These are phyloP conservation scores for Beta lomatogona DNA, from an alignment of 179 eudicot species.

Conservation along the genomic window DNA sequence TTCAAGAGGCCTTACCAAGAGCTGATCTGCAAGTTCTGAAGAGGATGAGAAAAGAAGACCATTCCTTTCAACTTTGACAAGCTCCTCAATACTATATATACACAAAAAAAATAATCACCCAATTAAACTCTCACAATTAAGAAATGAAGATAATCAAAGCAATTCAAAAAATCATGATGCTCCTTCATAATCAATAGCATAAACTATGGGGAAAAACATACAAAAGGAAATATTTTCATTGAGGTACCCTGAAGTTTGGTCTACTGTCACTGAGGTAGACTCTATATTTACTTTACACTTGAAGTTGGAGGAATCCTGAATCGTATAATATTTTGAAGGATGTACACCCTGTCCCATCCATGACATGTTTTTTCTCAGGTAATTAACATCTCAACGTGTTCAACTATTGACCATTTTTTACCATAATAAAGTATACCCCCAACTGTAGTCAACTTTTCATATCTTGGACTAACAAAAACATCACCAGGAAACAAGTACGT, in stretches of 20 bases:
- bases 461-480: not conserved
- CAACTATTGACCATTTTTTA: not conserved
- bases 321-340: too few relatives aligned
- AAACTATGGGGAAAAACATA: not conserved
- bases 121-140: not conserved
- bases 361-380: too few relatives aligned
- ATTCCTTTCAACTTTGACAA: constrained; percentile 80
- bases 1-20: constrained; percentile 55
- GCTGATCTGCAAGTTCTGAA: constrained; percentile 89
- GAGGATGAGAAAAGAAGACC: constrained; percentile 97
- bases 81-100: constrained; percentile 75
- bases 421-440: not conserved
- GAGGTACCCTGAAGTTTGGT: not conserved
- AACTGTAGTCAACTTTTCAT: not conserved
- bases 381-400: not conserved
- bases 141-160: not conserved
- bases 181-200: not conserved
- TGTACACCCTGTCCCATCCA: not conserved
- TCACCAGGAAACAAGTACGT: not conserved
- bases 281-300: not conserved
- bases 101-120: constrained; percentile 1
- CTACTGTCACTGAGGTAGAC: not conserved
- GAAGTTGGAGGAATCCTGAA: not conserved
- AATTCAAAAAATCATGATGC: not conserved
- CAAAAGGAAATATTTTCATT: not conserved